Percentiles rank a stretch among this genome's conserved stretches.
Conservation (phyloP, 176 grass and related monocot genomes). For the Triticum aestivum region IWGSC_CS_RefSeq_v2.1 NC_057804.1:56996207-56996706, state of each 20-base stretch:
- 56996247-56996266: background rate
- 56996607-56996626: too few species aligned
- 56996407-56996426: background rate
- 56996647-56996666: too few species aligned
- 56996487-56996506: too few species aligned
- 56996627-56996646: too few species aligned
- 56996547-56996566: too few species aligned
- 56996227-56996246: background rate
- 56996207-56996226: background rate
- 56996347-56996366: background rate
- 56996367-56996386: constrained; percentile 1
- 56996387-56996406: background rate
- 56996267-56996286: background rate
- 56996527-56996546: too few species aligned
- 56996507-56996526: too few species aligned
- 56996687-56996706: too few species aligned
- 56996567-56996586: too few species aligned
- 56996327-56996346: background rate
- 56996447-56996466: background rate
- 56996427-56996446: background rate
- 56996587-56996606: too few species aligned
- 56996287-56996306: background rate
- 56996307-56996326: background rate
- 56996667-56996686: too few species aligned
- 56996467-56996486: too few species aligned